Evolutionary conservation across 2,329 filamentous ascomycete species (phyloP), one percentile per base, ranked within the genome.

Genomic region (Venturia aucupariae): DNA sequence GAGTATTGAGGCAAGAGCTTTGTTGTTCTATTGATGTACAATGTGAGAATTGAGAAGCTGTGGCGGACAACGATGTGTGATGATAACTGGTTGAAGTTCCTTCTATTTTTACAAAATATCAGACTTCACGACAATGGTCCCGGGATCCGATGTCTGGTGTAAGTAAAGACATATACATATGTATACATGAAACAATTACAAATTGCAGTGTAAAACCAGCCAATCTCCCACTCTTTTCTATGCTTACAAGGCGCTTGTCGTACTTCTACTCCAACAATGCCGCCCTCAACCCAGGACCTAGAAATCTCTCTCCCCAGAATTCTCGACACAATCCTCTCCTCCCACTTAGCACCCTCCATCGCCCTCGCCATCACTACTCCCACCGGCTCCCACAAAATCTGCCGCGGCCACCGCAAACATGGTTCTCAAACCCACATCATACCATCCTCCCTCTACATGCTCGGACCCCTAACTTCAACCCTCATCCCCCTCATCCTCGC

Each of bases 1-100:
- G 66, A 74, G 72, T 64, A 75, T 75, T 60, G 73, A 75, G 65
- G 71, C 74, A 5, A 67, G 73, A 44, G 69, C 70, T 27, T 66
- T 75, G 60, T 72, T 75, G 3, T 75, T 75, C 35, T 61, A 41
- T 44, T 46, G 60, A 41, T 10, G 13, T 15, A 17, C 4, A 4
- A 17, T 17, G 15, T 13, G 39, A 41, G 39, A 4, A 38, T 13
- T 1, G 39, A 41, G 15, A 41, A 41, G 15, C 4, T 41, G 8
- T 41, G 11, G 35, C n/a, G n/a, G n/a, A 38, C 35, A 38, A 38
- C 35, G 35, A 38, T 38, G 35, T 5, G 35, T 38, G 35, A 38
- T 41, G 35, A 38, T 38, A 7, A 38, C 7, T 38, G 35, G 35
- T n/a, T n/a, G n/a, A n/a, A n/a, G n/a, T n/a, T n/a, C n/a, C n/a